Base-by-base conservation (phyloP, 805 yeast genomes). In the Candida endomychidarum region DNA sequence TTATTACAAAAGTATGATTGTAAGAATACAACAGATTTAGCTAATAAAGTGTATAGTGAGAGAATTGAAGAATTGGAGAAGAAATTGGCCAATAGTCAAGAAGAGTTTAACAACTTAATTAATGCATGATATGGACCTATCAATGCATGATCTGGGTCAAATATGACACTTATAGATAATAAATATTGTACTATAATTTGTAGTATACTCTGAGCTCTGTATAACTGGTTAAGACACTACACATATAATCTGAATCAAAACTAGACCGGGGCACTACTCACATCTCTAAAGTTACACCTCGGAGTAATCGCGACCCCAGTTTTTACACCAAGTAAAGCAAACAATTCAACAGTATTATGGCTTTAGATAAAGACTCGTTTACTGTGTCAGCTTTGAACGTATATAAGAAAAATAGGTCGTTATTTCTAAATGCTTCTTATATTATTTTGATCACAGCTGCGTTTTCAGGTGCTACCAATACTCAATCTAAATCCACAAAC, bases 361-460 rank as follows among this genome's bases (percentile, higher is more conserved):
- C 23, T 5, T 20, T 35, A 16, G 26, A 26, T n/a, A 19, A 17
- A 10, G 35, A 37, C 18, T 24, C 56, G 11, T 49, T 62, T 20
- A 65, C 60, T 12, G 24, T 48, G 12, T 52, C 62, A 19, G 46
- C 64, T 17, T 47, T 67, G 34, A 56, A 57, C 33, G 61, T 67
- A 10, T 69, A 69, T 47, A 58, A 63, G 52, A 57, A 63, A 34
- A 68, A 69, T 47, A 52, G 75, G 36, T 63, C 68, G 14, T 51
- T 67, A 9, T 55, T 69, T 8, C 57, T 69, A 27, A 69, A 69
- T 48, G 65, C 70, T 5, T 62, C 72, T 7, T 69, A 68, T 47
- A 63, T 68, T 29, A 60, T 69, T 18, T 52, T 69, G 17, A 54
- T 69, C 15, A 67, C 72, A 0, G 65, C 72, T 5, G 74, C 72